Evolutionary conservation across 192 early-diverging fungal genomes (phyloP).

Genomic region (Coemansia sp.): DNA sequence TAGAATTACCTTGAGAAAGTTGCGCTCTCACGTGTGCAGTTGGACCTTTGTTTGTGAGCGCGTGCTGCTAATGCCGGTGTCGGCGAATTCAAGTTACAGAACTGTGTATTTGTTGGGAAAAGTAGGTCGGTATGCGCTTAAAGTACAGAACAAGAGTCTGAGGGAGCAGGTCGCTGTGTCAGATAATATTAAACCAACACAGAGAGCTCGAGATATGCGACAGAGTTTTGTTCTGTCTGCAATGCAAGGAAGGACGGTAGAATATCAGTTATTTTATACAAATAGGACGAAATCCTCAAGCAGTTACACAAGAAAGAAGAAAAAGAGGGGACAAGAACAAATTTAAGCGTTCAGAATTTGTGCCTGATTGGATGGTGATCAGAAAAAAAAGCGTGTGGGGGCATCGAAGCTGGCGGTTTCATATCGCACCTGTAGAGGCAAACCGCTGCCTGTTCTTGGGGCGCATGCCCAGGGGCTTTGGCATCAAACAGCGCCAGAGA

Average conservation of each 20-base stretch:
- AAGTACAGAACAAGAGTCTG: neutral
- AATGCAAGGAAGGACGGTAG: neutral
- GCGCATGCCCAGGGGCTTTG: neutral
- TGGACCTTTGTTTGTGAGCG: neutral
- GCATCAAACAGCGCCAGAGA: neutral
- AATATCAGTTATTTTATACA: neutral
- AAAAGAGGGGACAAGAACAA: slow-evolving; percentile 1
- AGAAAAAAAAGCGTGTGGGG: neutral
- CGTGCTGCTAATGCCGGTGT: neutral
- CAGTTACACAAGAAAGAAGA: slow-evolving; percentile 7
- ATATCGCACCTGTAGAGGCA: neutral
- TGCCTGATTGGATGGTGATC: too few relatives aligned
- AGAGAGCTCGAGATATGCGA: neutral
- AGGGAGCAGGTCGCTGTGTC: neutral
- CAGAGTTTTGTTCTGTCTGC: neutral
- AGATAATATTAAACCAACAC: neutral
- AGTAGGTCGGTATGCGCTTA: neutral
- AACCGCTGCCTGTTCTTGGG: neutral
- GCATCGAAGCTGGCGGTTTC: neutral
- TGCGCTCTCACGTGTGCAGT: neutral
- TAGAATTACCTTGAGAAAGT: neutral
- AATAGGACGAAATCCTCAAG: slow-evolving; percentile 6
- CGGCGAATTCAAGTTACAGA: neutral
- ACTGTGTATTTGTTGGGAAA: neutral
- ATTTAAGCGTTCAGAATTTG: too few relatives aligned